Evolutionary conservation across 2,329 filamentous ascomycete species (phyloP).

Genomic region (Coniosporium uncinatum): DNA sequence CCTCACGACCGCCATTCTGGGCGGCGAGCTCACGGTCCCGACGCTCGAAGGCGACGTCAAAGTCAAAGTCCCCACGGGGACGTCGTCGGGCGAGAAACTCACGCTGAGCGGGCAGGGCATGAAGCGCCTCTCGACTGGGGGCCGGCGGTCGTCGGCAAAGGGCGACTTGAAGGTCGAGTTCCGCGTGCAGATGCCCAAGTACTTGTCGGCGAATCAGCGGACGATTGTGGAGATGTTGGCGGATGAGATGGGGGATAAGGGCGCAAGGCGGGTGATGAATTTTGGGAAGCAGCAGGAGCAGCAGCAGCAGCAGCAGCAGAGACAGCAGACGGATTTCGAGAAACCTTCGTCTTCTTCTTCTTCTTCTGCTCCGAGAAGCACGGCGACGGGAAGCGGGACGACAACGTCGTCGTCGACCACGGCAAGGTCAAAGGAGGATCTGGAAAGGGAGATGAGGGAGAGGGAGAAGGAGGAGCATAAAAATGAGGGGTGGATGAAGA

Average conservation of each 20-base stretch:
- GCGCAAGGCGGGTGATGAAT: conserved; percentile 90
- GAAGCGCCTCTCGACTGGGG: conserved; percentile 66
- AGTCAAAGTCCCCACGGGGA: conserved; percentile 87
- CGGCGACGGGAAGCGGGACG: conserved; percentile 4
- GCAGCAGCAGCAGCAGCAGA: too few relatives aligned
- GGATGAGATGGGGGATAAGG: conserved; percentile 92
- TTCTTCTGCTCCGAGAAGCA: conserved; percentile 1
- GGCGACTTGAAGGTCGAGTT: conserved; percentile 94
- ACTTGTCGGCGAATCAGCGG: conserved; percentile 83
- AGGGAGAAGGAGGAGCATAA: conserved; percentile 49
- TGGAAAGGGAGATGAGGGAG: conserved; percentile 10
- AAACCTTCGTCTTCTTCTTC: conserved; percentile 2
- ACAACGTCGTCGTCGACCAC: conserved; percentile 1
- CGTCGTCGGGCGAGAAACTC: conserved; percentile 87
- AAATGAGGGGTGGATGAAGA: conserved; percentile 88
- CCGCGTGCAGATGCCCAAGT: conserved; percentile 93
- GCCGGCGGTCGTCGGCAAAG: conserved; percentile 57
- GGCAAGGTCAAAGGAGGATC: conserved; percentile 12
- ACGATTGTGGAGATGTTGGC: conserved; percentile 94
- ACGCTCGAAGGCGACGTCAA: conserved; percentile 89
- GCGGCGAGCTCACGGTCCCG: conserved; percentile 84
- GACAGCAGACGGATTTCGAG: neutral
- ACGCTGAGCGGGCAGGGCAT: conserved; percentile 90
- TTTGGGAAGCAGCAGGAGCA: conserved; percentile 49
- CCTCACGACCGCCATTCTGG: conserved; percentile 86